phyloP scores from a whole-genome alignment of 768 basidiomycete species.

The Termitomyces sp. region DNA sequence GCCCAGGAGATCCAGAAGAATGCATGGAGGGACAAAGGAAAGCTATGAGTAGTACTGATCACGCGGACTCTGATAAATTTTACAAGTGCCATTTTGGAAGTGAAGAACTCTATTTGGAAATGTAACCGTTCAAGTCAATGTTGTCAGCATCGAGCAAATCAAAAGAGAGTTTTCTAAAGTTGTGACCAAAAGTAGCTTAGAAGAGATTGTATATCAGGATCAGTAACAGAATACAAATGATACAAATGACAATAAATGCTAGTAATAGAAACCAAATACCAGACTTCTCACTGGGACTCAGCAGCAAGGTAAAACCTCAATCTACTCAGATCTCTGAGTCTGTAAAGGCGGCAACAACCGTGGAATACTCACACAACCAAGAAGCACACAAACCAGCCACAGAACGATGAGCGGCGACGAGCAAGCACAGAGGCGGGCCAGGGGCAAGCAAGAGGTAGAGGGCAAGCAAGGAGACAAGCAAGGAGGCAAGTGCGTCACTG shows the following conservation, averaged over 20 bases:
- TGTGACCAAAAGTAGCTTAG: neutral
- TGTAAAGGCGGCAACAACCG: too few relatives aligned
- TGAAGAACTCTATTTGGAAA: neutral
- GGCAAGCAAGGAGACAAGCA: too few relatives aligned
- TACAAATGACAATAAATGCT: neutral
- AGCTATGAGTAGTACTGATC: too few relatives aligned
- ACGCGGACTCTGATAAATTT: neutral
- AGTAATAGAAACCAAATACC: neutral
- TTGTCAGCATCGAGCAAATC: neutral
- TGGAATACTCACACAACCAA: too few relatives aligned
- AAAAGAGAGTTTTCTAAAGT: neutral
- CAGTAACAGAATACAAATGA: neutral
- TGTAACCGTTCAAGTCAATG: neutral
- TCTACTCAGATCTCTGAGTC: too few relatives aligned
- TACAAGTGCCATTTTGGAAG: neutral
- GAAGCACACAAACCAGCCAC: too few relatives aligned
- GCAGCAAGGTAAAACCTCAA: too few relatives aligned
- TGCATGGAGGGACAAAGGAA: neutral
- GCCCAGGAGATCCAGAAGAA: neutral
- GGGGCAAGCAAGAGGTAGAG: too few relatives aligned
- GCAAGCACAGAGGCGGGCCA: too few relatives aligned
- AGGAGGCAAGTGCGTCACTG: too few relatives aligned
- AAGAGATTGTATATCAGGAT: neutral
- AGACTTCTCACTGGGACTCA: neutral
- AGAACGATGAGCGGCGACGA: too few relatives aligned